These are phyloP conservation scores for Austroboletus niveus DNA, from an alignment of 1,284 basidiomycete species.

Conservation along the genomic window DNA sequence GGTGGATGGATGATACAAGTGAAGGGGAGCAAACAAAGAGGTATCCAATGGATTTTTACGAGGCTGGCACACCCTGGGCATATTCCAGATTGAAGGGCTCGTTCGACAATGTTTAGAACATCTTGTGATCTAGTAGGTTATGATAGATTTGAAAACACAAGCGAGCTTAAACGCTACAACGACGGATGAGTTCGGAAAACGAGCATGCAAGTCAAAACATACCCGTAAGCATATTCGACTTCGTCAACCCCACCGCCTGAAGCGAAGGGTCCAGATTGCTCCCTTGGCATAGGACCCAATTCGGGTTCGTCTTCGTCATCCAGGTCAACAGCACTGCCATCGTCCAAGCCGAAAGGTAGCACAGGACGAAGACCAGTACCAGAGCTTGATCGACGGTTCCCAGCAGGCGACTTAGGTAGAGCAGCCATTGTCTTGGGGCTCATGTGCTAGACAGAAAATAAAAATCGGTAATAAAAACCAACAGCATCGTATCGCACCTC, in stretches of 20 bases:
- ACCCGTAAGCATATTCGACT: constrained; percentile 85
- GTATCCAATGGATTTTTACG: constrained; percentile 98
- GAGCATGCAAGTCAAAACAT: constrained; percentile 30
- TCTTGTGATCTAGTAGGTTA: not conserved
- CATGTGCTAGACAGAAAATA: constrained; percentile 67
- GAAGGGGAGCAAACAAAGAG: constrained; percentile 35
- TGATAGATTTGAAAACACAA: not conserved
- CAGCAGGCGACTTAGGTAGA: constrained; percentile 83
- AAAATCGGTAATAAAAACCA: not conserved
- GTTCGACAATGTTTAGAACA: constrained; percentile 10
- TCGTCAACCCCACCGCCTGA: constrained; percentile 81
- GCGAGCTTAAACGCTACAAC: constrained; percentile 25
- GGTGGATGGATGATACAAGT: constrained; percentile 54
- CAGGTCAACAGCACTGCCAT: constrained; percentile 60
- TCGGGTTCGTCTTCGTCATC: constrained; percentile 64
- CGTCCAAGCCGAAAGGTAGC: constrained; percentile 75
- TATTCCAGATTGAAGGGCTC: constrained; percentile 49
- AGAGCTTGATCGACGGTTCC: constrained; percentile 73
- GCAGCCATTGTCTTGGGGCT: constrained; percentile 91
- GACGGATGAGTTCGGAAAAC: constrained; percentile 12
- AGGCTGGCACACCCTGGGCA: constrained; percentile 74
- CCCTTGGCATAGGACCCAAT: constrained; percentile 75
- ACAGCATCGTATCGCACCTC: constrained; percentile 54
- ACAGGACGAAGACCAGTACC: constrained; percentile 81
- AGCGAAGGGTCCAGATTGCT: constrained; percentile 67